Evolutionary conservation across 1,284 basidiomycete species (phyloP), one percentile per base, ranked within the genome.

Genomic region (Fistulina hepatica): DNA sequence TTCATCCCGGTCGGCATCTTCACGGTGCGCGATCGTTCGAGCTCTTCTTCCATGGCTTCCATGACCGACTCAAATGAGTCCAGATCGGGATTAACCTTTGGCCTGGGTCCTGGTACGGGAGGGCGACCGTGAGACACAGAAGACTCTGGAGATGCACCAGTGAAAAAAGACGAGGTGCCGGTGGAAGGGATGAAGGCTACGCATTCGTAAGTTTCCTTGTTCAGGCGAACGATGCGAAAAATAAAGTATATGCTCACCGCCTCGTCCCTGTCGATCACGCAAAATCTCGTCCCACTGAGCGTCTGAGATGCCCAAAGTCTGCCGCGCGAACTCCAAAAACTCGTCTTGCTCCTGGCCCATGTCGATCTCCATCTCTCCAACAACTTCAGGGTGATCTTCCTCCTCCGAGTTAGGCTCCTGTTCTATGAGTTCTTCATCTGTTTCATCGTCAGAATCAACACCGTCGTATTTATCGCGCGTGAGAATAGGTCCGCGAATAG

Each of bases 61-160:
- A 97, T 97, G 26, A 97, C 83, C 6, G 81, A 74, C 52, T 97
- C 93, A 48, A 97, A 97, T 0, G 86, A 88, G 54, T 91, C 72
- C n/a, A 97, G 65, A 35, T 79, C 73, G 4, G 75, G 69, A 52
- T 90, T 75, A 7, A 59, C 55, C 35, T 63, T 64, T 6, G 64
- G 61, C 23, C 57, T 58, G 19, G 61, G 57, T 2, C 57, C 62
- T 22, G 61, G 50, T 15, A 42, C 45, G 11, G 59, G 47, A 5
- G 40, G 21, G 13, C 47, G 41, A 23, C 43, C 26, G 7, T 41
- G 41, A 12, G 38, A 16, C 10, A 33, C 34, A 16, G 22, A n/a
- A n/a, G n/a, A n/a, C n/a, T n/a, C n/a, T n/a, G n/a, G n/a, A n/a
- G 34, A 15, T 11, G 32, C 12, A 16, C 23, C 20, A n/a, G n/a